These are phyloP conservation scores for Zangia roseola DNA, from an alignment of 768 basidiomycete genomes.

Conservation along the genomic window DNA sequence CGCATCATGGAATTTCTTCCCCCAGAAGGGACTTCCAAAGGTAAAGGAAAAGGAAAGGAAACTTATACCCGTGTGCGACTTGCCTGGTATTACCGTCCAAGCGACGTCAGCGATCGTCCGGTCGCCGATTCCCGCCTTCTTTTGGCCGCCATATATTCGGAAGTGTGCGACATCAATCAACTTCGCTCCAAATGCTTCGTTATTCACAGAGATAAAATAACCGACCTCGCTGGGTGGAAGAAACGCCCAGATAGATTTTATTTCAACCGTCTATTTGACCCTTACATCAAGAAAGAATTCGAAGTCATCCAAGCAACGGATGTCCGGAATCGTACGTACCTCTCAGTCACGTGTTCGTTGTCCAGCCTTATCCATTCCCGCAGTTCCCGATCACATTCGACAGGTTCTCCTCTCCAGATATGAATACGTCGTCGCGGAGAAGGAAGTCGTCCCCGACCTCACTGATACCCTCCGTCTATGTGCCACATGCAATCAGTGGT, in stretches of 20 bases:
- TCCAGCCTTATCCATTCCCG: conserved; percentile 11
- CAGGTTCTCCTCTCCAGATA: conserved; percentile 78
- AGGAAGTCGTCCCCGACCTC: conserved; percentile 87
- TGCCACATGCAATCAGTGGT: conserved; percentile 85
- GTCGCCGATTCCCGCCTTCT: conserved; percentile 90
- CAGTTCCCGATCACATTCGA: conserved; percentile 82
- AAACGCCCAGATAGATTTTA: conserved; percentile 94
- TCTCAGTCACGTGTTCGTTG: conserved; percentile 20
- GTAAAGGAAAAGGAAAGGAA: conserved; percentile 64
- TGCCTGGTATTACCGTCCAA: conserved; percentile 95
- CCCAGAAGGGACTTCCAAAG: conserved; percentile 68
- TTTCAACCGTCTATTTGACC: conserved; percentile 93
- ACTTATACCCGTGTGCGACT: conserved; percentile 82
- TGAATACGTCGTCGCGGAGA: conserved; percentile 94
- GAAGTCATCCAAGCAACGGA: conserved; percentile 88
- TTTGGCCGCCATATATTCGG: conserved; percentile 94
- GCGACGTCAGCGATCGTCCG: conserved; percentile 91
- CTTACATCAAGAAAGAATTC: conserved; percentile 97
- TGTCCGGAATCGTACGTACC: conserved; percentile 79
- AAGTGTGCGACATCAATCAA: conserved; percentile 93
- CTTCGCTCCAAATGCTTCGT: conserved; percentile 92
- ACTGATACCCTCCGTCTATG: conserved; percentile 86
- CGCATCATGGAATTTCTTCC: conserved; percentile 97
- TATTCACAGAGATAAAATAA: conserved; percentile 92
- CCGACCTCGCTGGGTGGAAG: conserved; percentile 91